Percentiles rank a stretch among this genome's conserved stretches.
These are phyloP conservation scores for Fusarium papillatum DNA, from an alignment of 2,329 filamentous ascomycete genomes.

Conservation along the genomic window DNA sequence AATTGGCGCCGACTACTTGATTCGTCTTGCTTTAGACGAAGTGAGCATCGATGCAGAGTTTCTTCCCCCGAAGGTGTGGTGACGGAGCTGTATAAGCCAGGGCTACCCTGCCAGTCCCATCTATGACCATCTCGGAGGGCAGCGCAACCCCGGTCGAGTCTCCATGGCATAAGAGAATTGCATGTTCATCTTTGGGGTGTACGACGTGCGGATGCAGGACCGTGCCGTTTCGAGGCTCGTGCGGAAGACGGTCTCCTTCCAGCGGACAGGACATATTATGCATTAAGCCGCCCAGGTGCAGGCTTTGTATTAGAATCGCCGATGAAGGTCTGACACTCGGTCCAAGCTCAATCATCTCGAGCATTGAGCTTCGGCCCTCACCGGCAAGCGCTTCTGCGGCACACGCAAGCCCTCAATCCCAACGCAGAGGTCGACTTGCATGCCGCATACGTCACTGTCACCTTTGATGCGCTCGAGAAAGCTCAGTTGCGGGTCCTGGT, in stretches of 20 bases:
- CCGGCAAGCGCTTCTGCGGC: constrained; percentile 10
- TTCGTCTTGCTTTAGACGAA: constrained; percentile 6
- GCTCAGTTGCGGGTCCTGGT: neutral
- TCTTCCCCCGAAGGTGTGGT: constrained; percentile 3
- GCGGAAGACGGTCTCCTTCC: constrained; percentile 14
- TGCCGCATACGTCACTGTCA: constrained; percentile 12
- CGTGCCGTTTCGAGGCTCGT: constrained; percentile 27
- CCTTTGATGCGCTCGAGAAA: neutral
- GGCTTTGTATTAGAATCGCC: constrained; percentile 11
- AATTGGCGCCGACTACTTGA: constrained; percentile 3
- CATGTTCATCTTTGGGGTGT: constrained; percentile 24
- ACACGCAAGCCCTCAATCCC: neutral
- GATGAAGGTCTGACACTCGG: constrained; percentile 7
- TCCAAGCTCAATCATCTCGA: constrained; percentile 1
- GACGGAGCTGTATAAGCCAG: constrained; percentile 25
- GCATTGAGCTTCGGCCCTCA: neutral
- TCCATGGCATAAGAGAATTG: constrained; percentile 23
- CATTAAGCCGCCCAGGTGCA: constrained; percentile 19
- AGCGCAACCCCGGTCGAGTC: constrained; percentile 29
- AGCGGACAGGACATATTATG: constrained; percentile 16
- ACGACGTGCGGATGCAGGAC: constrained; percentile 15
- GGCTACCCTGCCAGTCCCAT: constrained; percentile 34
- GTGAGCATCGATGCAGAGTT: constrained; percentile 13
- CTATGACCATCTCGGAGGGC: constrained; percentile 33
- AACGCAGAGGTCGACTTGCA: constrained; percentile 3